phyloP scores from a whole-genome alignment of 495 filamentous ascomycete species.

The Immersiella caudata region DNA sequence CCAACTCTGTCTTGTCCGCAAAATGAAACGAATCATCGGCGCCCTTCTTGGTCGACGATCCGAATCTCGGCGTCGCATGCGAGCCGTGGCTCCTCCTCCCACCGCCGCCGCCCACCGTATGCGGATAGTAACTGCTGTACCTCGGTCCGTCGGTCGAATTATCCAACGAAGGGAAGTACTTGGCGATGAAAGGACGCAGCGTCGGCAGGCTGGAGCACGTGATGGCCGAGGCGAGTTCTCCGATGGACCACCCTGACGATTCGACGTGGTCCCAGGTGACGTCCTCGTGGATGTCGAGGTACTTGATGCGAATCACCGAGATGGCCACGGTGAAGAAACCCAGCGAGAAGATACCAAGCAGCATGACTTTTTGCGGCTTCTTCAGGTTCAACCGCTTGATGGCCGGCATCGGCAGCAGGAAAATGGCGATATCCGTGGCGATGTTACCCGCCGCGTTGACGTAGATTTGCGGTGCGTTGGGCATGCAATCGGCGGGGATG shows the following conservation, averaged over 20 bases:
- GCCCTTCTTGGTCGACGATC: neutral
- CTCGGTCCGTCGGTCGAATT: neutral
- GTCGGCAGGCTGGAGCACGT: conserved; percentile 60
- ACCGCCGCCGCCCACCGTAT: conserved; percentile 4
- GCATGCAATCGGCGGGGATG: conserved; percentile 49
- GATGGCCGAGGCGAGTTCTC: conserved; percentile 60
- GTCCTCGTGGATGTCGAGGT: conserved; percentile 51
- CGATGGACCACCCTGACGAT: conserved; percentile 60
- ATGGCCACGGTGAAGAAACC: conserved; percentile 47
- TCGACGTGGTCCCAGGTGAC: conserved; percentile 60
- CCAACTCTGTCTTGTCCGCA: conserved; percentile 1
- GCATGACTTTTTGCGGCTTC: conserved; percentile 26
- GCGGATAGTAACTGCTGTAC: neutral
- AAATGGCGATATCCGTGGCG: conserved; percentile 52
- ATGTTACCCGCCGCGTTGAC: conserved; percentile 56
- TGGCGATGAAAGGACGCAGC: conserved; percentile 50
- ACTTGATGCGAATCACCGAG: conserved; percentile 58
- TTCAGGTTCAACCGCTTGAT: conserved; percentile 28
- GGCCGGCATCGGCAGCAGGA: conserved; percentile 55
- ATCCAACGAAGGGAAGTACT: neutral
- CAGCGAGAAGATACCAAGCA: conserved; percentile 36
- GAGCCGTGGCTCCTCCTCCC: neutral
- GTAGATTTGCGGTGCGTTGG: conserved; percentile 30
- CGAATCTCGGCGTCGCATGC: neutral
- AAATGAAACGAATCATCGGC: neutral